Evolutionary conservation across 176 grass and related monocot genomes (phyloP), one percentile per base, ranked within the genome.

Genomic region (Chloris gayana): DNA sequence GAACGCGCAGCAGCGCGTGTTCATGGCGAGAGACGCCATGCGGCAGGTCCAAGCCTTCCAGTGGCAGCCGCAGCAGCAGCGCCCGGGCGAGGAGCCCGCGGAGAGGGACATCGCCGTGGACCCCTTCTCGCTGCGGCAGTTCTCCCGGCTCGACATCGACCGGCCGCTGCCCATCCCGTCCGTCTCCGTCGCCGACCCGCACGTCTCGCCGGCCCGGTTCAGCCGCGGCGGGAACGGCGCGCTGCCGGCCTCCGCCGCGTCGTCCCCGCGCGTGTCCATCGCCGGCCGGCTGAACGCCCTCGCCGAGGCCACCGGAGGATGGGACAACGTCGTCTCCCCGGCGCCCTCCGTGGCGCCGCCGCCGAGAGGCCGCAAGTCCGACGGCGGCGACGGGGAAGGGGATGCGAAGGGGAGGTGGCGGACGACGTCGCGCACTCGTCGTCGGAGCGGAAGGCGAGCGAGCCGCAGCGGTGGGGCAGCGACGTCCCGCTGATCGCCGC

Each of bases 121-220:
- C 39, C 79, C 80, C 11, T 69, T 77, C 76, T 89, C 81, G 24
- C 87, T 94, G 14, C 82, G 81, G 0, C 86, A 88, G 51, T 85
- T 85, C 54, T 82, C 88, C 79, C 49, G 75, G 21, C 47, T 95
- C 76, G 60, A 94, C 80, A 77, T 84, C 70, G 93, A 95, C 18
- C 33, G 64, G 32, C 93, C 89, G 3, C 72, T 95, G 35, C 72
- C 73, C 21, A 95, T 95, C 78, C 87, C 93, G 31, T 62, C 79
- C 46, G 89, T 95, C 67, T 84, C 87, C 35, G 70, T 77, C 51
- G 56, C 81, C 50, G 61, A 66, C 73, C 60, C 39, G 64, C 51
- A 41, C 67, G 44, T 31, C 22, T 61, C 56, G 19, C 86, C 76
- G 19, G 53, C 75, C 24, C 38, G 39, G 72, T 26, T 69, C 21